Evolutionary conservation across 1,284 basidiomycete genomes (phyloP).

Genomic region (Exsudoporus floridanus): DNA sequence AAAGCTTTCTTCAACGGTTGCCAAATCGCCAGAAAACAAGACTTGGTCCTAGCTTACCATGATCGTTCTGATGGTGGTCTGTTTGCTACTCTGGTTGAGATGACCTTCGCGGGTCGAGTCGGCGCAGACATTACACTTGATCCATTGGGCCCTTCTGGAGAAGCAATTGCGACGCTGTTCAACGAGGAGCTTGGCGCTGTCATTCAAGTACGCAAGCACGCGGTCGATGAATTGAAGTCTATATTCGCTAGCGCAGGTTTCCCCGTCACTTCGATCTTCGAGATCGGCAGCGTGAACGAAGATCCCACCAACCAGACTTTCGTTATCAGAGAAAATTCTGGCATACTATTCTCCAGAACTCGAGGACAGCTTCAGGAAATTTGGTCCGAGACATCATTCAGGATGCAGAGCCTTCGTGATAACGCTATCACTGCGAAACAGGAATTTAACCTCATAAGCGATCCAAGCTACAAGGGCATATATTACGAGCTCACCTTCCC

Average conservation of each 20-base stretch:
- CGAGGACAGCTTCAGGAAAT: constrained; percentile 76
- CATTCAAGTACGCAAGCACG: constrained; percentile 74
- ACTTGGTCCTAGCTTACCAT: constrained; percentile 89
- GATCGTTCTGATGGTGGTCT: constrained; percentile 97
- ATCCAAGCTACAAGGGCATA: constrained; percentile 65
- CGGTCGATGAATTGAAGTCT: constrained; percentile 58
- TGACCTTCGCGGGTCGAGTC: constrained; percentile 90
- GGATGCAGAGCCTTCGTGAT: constrained; percentile 90
- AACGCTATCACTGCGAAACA: constrained; percentile 76
- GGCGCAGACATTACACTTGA: constrained; percentile 76
- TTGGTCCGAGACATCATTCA: constrained; percentile 95
- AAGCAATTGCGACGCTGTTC: constrained; percentile 77
- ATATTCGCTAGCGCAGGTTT: constrained; percentile 72
- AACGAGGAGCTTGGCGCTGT: constrained; percentile 97
- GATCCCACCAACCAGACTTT: constrained; percentile 60
- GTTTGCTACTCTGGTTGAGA: constrained; percentile 90
- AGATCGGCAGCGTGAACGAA: constrained; percentile 68
- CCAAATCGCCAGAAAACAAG: constrained; percentile 64
- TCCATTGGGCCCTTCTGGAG: constrained; percentile 47
- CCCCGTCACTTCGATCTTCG: constrained; percentile 71
- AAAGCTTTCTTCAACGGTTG: constrained; percentile 83
- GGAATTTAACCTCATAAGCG: constrained; percentile 80
- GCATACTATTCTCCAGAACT: constrained; percentile 62
- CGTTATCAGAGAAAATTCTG: constrained; percentile 54
- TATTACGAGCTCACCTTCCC: constrained; percentile 77